Percentiles rank a stretch among this genome's conserved stretches.
phyloP scores from a whole-genome alignment of 192 early-diverging fungal genomes.

The Coemansia sp. region DNA sequence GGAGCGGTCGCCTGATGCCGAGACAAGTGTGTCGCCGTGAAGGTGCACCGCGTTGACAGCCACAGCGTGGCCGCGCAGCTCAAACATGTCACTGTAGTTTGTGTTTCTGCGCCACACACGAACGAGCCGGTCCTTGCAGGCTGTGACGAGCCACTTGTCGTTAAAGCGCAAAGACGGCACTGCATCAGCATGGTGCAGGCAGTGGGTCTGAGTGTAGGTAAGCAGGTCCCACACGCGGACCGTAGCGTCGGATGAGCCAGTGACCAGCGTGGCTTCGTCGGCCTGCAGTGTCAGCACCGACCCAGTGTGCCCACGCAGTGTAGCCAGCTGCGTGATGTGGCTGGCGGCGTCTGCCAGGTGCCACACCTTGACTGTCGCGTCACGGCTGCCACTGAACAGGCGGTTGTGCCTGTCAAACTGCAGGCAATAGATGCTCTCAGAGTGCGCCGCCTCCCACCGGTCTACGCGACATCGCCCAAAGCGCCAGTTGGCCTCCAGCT shows the following conservation, averaged over 20 bases:
- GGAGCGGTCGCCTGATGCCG: constrained; percentile 77
- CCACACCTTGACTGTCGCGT: constrained; percentile 74
- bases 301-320: constrained; percentile 67
- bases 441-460: constrained; percentile 68
- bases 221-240: constrained; percentile 71
- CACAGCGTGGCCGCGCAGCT: constrained; percentile 64
- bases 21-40: constrained; percentile 59
- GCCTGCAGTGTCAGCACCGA: constrained; percentile 89
- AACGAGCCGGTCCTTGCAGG: constrained; percentile 81
- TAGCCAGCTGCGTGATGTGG: constrained; percentile 47
- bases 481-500: constrained; percentile 74
- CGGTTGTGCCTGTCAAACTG: constrained; percentile 69
- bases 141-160: constrained; percentile 68
- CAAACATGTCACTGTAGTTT: constrained; percentile 50
- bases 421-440: constrained; percentile 82
- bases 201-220: constrained; percentile 51
- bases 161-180: constrained; percentile 81
- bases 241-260: constrained; percentile 68
- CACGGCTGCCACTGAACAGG: constrained; percentile 70
- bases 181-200: constrained; percentile 61
- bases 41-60: constrained; percentile 86
- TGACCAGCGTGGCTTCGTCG: constrained; percentile 61
- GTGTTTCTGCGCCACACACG: constrained; percentile 71
- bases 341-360: constrained; percentile 61
- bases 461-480: constrained; percentile 57